Percentiles rank a stretch among this genome's conserved stretches.
phyloP scores from a whole-genome alignment of 805 yeast genomes.

The Candida nonsorbophila region DNA sequence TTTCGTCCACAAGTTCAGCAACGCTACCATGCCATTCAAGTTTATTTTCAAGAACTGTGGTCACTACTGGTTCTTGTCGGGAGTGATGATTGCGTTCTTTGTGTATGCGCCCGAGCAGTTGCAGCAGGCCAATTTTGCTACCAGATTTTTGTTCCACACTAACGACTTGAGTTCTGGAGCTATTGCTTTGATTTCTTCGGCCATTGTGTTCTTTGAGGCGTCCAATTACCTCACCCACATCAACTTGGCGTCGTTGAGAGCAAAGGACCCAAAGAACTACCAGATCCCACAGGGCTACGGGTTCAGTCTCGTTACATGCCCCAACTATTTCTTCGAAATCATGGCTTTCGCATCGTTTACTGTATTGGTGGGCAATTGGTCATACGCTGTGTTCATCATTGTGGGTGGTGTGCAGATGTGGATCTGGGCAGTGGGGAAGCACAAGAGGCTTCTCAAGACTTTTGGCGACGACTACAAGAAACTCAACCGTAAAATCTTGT shows the following conservation, averaged over 20 bases:
- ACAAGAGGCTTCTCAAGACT: constrained; percentile 57
- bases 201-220: constrained; percentile 49
- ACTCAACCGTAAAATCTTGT: constrained; percentile 61
- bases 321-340: constrained; percentile 89
- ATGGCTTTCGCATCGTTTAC: constrained; percentile 71
- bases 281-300: constrained; percentile 81
- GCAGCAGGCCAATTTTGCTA: constrained; percentile 8
- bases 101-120: constrained; percentile 28
- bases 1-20: constrained; percentile 78
- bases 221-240: constrained; percentile 72
- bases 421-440: constrained; percentile 87
- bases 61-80: constrained; percentile 93
- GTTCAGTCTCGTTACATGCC: constrained; percentile 77
- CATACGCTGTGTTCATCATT: constrained; percentile 62
- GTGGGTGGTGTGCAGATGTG: constrained; percentile 83
- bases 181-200: constrained; percentile 42
- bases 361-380: constrained; percentile 69
- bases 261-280: constrained; percentile 46
- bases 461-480: constrained; percentile 79
- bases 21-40: constrained; percentile 87
- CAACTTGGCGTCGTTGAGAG: constrained; percentile 55
- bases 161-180: constrained; percentile 30
- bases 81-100: constrained; percentile 50
- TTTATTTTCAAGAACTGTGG: constrained; percentile 83
- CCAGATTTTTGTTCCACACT: constrained; percentile 38